phyloP scores from a whole-genome alignment of 768 basidiomycete species.

The Collybiopsis luxurians region DNA sequence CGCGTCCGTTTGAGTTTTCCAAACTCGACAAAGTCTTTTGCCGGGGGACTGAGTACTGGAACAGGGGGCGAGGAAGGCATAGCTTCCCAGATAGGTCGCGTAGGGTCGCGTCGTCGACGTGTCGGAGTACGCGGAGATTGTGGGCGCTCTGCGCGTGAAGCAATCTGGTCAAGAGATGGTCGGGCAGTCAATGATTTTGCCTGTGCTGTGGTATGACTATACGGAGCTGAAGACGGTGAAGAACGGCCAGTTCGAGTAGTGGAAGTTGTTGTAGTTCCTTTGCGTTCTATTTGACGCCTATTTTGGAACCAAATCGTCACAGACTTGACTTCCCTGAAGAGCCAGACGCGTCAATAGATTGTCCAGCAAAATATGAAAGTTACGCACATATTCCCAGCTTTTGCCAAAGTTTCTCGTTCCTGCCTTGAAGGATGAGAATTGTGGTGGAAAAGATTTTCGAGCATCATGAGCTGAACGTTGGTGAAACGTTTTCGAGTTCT shows the following conservation, averaged over 20 bases:
- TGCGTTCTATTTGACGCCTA: constrained; percentile 59
- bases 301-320: constrained; percentile 88
- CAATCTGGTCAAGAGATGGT: constrained; percentile 55
- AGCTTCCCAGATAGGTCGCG: constrained; percentile 45
- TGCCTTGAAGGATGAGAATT: constrained; percentile 75
- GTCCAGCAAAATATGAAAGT: constrained; percentile 7
- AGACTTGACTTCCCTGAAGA: constrained; percentile 58
- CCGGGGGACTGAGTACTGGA: constrained; percentile 48
- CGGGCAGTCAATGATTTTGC: neutral
- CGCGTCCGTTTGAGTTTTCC: constrained; percentile 44
- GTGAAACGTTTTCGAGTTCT: constrained; percentile 73
- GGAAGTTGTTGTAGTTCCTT: constrained; percentile 17
- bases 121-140: constrained; percentile 11
- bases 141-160: constrained; percentile 47
- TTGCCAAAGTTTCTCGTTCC: constrained; percentile 64
- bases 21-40: constrained; percentile 45
- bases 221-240: neutral
- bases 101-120: constrained; percentile 19
- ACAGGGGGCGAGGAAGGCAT: constrained; percentile 66
- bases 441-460: constrained; percentile 71
- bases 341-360: constrained; percentile 3
- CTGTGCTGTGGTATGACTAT: neutral
- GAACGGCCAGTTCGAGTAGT: constrained; percentile 11
- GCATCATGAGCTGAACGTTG: constrained; percentile 63
- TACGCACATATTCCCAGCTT: constrained; percentile 61